Evolutionary conservation across 2,329 filamentous ascomycete genomes (phyloP).

Genomic region (Sporothrix mexicana): DNA sequence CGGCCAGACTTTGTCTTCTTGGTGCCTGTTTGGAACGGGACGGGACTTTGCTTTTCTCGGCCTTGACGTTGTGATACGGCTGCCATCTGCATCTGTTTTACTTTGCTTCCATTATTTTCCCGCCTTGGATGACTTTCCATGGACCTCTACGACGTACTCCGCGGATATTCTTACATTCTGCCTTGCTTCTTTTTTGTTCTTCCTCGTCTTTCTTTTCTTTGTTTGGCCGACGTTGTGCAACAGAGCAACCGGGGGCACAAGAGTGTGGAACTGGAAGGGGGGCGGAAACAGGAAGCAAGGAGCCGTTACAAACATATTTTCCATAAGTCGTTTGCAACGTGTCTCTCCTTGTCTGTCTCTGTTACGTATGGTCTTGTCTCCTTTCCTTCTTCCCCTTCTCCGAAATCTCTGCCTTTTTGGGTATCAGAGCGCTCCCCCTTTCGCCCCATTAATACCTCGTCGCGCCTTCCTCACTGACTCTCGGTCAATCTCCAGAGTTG

Average conservation of each 20-base stretch:
- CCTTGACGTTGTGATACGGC: background rate
- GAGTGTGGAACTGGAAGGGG: background rate
- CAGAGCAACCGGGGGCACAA: conserved; percentile 4
- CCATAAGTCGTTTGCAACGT: background rate
- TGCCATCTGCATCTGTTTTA: background rate
- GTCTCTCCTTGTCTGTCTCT: background rate
- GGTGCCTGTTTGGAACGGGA: conserved; percentile 13
- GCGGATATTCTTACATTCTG: background rate
- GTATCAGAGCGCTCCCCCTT: background rate
- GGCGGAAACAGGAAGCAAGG: conserved; percentile 18
- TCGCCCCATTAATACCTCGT: too few relatives aligned
- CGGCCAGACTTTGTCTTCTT: background rate
- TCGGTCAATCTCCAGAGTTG: background rate
- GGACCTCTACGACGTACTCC: too few relatives aligned
- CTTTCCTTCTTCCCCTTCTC: background rate
- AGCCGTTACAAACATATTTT: conserved; percentile 1
- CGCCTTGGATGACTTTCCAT: conserved; percentile 8
- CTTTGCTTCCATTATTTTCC: background rate
- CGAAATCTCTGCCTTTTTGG: background rate
- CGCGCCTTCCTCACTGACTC: too few relatives aligned
- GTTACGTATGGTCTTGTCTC: too few relatives aligned
- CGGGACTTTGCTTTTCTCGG: conserved; percentile 20
- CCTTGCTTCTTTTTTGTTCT: background rate
- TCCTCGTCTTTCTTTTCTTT: conserved; percentile 8
- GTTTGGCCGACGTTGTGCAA: conserved; percentile 20